phyloP scores from a whole-genome alignment of 176 grass and related monocot species.

The Rhynchospora pubera region DNA sequence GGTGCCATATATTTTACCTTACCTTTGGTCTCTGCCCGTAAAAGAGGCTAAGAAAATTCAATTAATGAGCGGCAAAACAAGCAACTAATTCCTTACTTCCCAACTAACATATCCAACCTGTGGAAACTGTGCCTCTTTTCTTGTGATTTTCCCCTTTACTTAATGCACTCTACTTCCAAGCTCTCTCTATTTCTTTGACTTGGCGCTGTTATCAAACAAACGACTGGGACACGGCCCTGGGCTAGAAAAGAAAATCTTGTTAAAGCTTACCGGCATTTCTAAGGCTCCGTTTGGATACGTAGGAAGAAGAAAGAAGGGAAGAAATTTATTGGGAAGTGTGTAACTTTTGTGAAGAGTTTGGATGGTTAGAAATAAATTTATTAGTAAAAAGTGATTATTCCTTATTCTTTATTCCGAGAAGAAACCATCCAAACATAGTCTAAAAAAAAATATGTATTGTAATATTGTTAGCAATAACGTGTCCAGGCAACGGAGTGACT shows the following conservation, averaged over 20 bases:
- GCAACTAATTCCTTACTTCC: constrained; percentile 29
- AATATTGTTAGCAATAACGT: no score
- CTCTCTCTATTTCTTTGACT: constrained; percentile 1
- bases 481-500: no score
- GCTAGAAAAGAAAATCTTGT: not conserved
- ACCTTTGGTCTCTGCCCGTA: not conserved
- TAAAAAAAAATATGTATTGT: no score
- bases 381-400: no score
- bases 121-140: constrained; percentile 23
- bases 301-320: no score
- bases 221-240: not conserved
- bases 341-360: no score
- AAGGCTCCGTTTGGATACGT: no score
- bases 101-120: constrained; percentile 29
- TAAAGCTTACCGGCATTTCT: no score
- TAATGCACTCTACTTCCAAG: constrained; percentile 2
- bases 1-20: not conserved
- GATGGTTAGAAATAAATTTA: no score
- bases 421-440: no score
- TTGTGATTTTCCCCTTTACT: constrained; percentile 27
- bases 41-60: constrained; percentile 17
- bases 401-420: no score
- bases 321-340: no score
- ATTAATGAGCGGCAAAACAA: constrained; percentile 21
- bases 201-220: not conserved